A percentile compares a stretch with the other conserved stretches of the same genome.
Conservation (phyloP, 306 rosid genomes). For the Inga oerstediana region DNA sequence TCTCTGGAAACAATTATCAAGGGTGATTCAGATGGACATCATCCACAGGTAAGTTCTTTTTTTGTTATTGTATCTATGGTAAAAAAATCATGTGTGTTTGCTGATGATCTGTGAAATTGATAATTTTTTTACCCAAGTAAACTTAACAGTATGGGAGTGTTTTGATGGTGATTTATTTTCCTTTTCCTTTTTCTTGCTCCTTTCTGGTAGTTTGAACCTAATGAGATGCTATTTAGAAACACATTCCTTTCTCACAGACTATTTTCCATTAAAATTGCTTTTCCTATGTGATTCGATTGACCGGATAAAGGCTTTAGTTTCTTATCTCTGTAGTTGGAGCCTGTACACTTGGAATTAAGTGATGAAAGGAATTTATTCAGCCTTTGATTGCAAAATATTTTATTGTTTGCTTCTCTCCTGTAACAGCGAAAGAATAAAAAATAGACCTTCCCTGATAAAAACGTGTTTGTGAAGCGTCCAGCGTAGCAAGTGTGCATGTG, state of each 20-base stretch:
- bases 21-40: conserved; percentile 49
- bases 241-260: neutral
- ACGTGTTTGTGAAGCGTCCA: neutral
- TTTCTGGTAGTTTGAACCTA: neutral
- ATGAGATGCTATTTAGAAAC: neutral
- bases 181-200: neutral
- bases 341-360: conserved; percentile 2
- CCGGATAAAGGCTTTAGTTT: neutral
- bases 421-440: neutral
- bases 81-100: neutral
- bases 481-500: neutral
- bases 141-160: neutral
- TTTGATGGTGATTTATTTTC: neutral
- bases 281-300: neutral
- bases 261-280: neutral
- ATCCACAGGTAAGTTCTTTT: conserved; percentile 52
- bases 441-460: neutral
- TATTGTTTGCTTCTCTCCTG: neutral
- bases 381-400: neutral
- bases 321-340: conserved; percentile 6
- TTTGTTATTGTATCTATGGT: conserved; percentile 25
- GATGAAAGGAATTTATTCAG: neutral
- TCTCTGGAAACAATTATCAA: conserved; percentile 46
- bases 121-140: neutral
- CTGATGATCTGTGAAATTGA: neutral